phyloP scores from a whole-genome alignment of 495 filamentous ascomycete species.

The Aspergillus wentii region DNA sequence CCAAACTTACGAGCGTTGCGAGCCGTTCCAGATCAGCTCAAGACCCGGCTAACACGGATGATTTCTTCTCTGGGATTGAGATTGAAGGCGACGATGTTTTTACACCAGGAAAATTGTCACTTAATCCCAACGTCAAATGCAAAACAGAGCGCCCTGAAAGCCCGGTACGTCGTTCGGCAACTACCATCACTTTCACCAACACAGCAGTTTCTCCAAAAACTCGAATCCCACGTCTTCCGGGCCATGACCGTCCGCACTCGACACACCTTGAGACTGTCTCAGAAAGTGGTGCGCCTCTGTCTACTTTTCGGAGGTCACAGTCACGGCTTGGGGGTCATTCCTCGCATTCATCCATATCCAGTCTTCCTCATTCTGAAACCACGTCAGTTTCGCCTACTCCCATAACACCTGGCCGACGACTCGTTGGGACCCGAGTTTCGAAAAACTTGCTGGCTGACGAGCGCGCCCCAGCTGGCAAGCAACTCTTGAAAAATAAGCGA shows the following conservation, averaged over 20 bases:
- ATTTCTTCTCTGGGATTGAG: conserved; percentile 84
- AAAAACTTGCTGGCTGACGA: conserved; percentile 48
- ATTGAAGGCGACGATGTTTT: conserved; percentile 80
- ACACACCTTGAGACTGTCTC: conserved; percentile 82
- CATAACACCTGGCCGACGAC: conserved; percentile 53
- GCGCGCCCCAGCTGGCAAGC: conserved; percentile 64
- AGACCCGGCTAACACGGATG: conserved; percentile 54
- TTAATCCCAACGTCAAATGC: conserved; percentile 93
- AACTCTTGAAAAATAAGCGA: conserved; percentile 76
- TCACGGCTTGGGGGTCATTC: conserved; percentile 61
- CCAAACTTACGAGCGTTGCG: conserved; percentile 34
- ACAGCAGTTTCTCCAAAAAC: conserved; percentile 44
- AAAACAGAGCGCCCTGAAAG: conserved; percentile 64
- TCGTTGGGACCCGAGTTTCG: conserved; percentile 52
- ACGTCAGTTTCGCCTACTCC: conserved; percentile 47
- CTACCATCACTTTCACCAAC: conserved; percentile 88
- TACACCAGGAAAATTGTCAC: conserved; percentile 67
- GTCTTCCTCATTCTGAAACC: conserved; percentile 51
- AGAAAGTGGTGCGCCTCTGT: conserved; percentile 75
- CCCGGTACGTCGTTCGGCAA: conserved; percentile 67
- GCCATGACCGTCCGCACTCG: conserved; percentile 62
- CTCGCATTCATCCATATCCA: conserved; percentile 60
- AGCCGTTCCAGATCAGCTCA: conserved; percentile 26
- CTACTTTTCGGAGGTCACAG: conserved; percentile 52
- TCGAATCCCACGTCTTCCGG: conserved; percentile 59